Conservation (phyloP, 2,329 filamentous ascomycete genomes). For the Plectosphaerella cucumerina region DNA sequence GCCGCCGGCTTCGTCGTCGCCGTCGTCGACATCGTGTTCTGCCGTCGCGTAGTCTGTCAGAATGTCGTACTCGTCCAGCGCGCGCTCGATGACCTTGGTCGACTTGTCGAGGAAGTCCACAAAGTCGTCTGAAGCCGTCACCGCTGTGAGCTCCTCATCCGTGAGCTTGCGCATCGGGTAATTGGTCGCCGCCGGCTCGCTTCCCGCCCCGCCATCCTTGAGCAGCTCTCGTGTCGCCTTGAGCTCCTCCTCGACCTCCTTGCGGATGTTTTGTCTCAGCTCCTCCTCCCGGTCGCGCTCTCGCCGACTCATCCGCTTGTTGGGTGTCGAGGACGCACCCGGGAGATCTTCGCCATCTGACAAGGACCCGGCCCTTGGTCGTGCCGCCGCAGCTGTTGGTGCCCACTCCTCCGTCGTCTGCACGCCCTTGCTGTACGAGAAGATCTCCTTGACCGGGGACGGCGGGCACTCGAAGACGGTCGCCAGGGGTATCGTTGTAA, state of each 20-base stretch:
- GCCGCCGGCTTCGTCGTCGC: constrained; percentile 67
- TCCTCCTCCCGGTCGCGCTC: constrained; percentile 85
- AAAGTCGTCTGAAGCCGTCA: constrained; percentile 90
- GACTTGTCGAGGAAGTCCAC: constrained; percentile 92
- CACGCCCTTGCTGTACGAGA: constrained; percentile 95
- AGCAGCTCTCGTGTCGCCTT: constrained; percentile 63
- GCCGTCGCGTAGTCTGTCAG: constrained; percentile 89
- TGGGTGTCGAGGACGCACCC: constrained; percentile 53
- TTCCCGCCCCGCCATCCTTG: constrained; percentile 43
- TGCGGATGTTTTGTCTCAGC: constrained; percentile 75
- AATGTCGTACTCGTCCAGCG: constrained; percentile 93
- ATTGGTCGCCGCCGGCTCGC: constrained; percentile 41
- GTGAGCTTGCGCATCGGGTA: constrained; percentile 80
- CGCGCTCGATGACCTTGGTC: constrained; percentile 94
- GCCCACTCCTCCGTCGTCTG: constrained; percentile 81
- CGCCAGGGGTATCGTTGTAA: constrained; percentile 68
- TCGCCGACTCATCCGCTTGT: constrained; percentile 72
- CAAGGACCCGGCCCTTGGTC: constrained; percentile 50
- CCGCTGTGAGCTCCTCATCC: constrained; percentile 81
- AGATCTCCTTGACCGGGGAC: constrained; percentile 73
- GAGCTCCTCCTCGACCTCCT: constrained; percentile 90
- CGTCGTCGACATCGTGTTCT: constrained; percentile 70
- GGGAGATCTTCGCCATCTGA: constrained; percentile 60
- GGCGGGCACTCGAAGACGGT: constrained; percentile 80
- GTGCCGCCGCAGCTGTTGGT: constrained; percentile 44